phyloP scores from a whole-genome alignment of 164 flowering plant species.

The Umbellularia californica region DNA sequence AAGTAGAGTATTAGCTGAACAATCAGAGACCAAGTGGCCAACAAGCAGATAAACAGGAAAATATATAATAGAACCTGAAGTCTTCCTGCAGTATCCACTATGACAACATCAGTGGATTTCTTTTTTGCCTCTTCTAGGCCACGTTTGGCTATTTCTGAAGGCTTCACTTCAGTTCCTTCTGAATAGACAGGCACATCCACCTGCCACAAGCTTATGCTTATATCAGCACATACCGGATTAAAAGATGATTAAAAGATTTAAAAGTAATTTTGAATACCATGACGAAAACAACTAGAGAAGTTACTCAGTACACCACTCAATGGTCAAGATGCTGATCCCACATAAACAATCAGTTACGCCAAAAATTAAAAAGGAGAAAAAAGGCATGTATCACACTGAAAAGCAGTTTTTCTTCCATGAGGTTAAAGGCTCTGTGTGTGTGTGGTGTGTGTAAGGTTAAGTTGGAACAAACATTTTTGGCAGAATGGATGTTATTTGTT shows the following conservation, averaged over 20 bases:
- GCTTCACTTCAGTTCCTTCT: constrained; percentile 82
- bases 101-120: constrained; percentile 80
- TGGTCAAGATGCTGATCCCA: not conserved
- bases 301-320: not conserved
- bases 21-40: not conserved
- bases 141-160: constrained; percentile 82
- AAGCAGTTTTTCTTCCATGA: not conserved
- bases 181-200: constrained; percentile 89
- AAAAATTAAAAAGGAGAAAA: not conserved
- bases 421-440: not conserved
- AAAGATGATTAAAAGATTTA: not conserved
- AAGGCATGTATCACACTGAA: not conserved
- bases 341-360: not conserved
- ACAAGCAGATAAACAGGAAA: constrained; percentile 2
- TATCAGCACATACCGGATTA: constrained; percentile 1
- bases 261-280: not conserved
- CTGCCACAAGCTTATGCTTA: constrained; percentile 46
- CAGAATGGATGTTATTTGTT: not conserved
- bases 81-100: constrained; percentile 98
- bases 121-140: constrained; percentile 82
- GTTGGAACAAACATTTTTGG: not conserved
- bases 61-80: constrained; percentile 63
- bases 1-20: not conserved
- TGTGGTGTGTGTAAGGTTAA: not conserved
- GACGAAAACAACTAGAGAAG: not conserved